Conservation (phyloP, 2,329 filamentous ascomycete species). For the Diaporthe aspalathi region DNA sequence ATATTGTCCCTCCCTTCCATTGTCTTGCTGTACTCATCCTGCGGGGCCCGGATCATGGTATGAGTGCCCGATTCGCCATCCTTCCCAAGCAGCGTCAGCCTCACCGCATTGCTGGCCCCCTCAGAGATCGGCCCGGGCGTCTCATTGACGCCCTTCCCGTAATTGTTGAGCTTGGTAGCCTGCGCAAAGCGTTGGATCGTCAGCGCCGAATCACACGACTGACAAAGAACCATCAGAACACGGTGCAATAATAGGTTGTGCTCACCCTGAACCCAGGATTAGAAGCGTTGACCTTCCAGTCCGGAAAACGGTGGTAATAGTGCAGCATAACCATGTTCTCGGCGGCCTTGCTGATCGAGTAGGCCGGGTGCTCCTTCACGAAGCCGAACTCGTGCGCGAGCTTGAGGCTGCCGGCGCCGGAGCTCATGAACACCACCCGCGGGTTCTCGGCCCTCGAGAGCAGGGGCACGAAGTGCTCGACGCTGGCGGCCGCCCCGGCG, state of each 20-base stretch:
- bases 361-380: slow-evolving; percentile 10
- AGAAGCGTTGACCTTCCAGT: slow-evolving; percentile 14
- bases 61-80: slow-evolving; percentile 18
- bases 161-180: slow-evolving; percentile 26
- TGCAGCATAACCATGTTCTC: slow-evolving; percentile 24
- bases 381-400: slow-evolving; percentile 5
- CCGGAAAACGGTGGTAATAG: slow-evolving; percentile 16
- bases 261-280: slow-evolving; percentile 22
- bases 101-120: slow-evolving; percentile 17
- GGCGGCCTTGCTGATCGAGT: slow-evolving; percentile 15
- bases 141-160: background rate
- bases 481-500: slow-evolving; percentile 12
- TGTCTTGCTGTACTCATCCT: slow-evolving; percentile 20
- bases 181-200: background rate
- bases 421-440: slow-evolving; percentile 9
- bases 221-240: background rate
- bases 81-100: slow-evolving; percentile 24
- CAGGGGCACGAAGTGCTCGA: slow-evolving; percentile 12
- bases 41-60: background rate
- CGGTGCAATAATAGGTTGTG: no score
- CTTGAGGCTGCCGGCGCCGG: slow-evolving; percentile 18
- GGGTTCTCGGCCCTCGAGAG: slow-evolving; percentile 17
- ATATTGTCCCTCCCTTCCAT: background rate
- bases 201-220: background rate
- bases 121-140: slow-evolving; percentile 15